Conservation (phyloP, 768 basidiomycete genomes). For the Mrakia hoshinonis region DNA sequence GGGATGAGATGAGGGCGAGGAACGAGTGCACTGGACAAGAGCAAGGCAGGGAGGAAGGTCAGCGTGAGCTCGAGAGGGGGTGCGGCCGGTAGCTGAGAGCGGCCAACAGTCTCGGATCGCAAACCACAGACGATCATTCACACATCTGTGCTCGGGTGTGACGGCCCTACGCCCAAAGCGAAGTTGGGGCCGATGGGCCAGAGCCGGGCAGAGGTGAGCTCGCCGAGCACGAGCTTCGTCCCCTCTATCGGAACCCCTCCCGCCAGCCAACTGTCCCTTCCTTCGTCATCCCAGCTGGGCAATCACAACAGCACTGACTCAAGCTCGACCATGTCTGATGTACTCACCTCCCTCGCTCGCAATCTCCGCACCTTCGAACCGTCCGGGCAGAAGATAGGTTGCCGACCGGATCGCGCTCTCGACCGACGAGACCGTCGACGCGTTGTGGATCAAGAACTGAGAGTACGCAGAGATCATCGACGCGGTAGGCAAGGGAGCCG, state of each 20-base stretch:
- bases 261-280: background rate
- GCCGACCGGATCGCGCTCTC: slow-evolving; percentile 25
- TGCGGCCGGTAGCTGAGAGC: background rate
- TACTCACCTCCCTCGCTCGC: slow-evolving; percentile 28
- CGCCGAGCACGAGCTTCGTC: background rate
- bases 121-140: too few species aligned
- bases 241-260: background rate
- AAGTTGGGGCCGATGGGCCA: too few species aligned
- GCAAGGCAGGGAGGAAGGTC: background rate
- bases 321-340: too few species aligned
- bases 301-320: too few species aligned
- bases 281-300: background rate
- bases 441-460: slow-evolving; percentile 25
- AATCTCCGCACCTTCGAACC: slow-evolving; percentile 29
- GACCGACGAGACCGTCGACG: background rate
- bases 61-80: background rate
- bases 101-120: background rate
- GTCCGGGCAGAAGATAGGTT: slow-evolving; percentile 26
- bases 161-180: too few species aligned
- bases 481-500: background rate
- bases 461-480: slow-evolving; percentile 13
- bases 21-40: slow-evolving; percentile 20
- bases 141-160: too few species aligned
- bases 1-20: slow-evolving; percentile 17
- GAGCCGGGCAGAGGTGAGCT: too few species aligned